Percentiles rank a stretch among this genome's conserved stretches.
Conservation (phyloP, 1,284 basidiomycete genomes). For the Leucoagaricus sp. region DNA sequence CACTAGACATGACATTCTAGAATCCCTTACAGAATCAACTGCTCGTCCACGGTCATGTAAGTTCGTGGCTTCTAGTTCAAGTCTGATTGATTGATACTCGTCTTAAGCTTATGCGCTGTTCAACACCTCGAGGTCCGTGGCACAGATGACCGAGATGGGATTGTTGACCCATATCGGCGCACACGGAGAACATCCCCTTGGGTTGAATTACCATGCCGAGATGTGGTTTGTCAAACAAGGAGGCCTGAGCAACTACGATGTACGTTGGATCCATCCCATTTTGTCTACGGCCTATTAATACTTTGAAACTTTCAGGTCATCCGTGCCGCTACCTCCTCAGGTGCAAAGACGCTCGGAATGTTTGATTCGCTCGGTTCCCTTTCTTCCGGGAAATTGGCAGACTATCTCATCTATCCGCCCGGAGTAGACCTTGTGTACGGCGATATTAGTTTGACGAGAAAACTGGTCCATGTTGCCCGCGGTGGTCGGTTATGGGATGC, state of each 20-base stretch:
- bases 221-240: conserved; percentile 64
- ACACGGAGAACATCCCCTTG: conserved; percentile 73
- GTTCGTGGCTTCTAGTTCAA: conserved; percentile 19
- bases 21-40: conserved; percentile 59
- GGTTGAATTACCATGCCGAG: conserved; percentile 74
- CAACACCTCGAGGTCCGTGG: conserved; percentile 67
- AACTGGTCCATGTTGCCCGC: conserved; percentile 55
- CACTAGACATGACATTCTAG: conserved; percentile 64
- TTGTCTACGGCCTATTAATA: background rate
- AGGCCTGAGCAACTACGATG: conserved; percentile 53
- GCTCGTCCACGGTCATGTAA: conserved; percentile 58
- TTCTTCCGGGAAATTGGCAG: conserved; percentile 64
- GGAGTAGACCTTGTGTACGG: conserved; percentile 56
- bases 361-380: conserved; percentile 61
- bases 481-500: conserved; percentile 72
- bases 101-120: conserved; percentile 59
- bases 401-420: conserved; percentile 63
- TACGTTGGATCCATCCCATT: conserved; percentile 16
- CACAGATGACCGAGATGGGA: conserved; percentile 66
- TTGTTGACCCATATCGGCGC: conserved; percentile 68
- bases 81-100: background rate
- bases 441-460: conserved; percentile 48
- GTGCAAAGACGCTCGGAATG: conserved; percentile 65
- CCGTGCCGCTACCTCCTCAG: conserved; percentile 64
- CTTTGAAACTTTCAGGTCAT: conserved; percentile 46